phyloP scores from a whole-genome alignment of 164 flowering plant species.

The Aristolochia californica region DNA sequence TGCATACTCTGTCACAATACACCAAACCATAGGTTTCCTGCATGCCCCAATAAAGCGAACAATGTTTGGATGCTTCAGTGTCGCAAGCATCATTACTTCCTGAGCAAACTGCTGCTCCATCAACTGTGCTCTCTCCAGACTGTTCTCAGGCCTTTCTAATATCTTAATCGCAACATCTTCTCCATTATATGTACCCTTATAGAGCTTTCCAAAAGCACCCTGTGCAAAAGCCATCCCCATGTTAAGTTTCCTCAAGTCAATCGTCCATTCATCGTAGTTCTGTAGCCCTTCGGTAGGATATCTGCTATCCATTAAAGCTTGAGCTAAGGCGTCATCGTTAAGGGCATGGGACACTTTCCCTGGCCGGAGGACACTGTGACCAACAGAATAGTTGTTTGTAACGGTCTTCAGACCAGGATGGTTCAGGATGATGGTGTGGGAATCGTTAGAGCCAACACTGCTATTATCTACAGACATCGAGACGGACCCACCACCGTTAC shows the following conservation, averaged over 20 bases:
- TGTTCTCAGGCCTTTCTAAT: conserved; percentile 62
- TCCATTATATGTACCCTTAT: conserved; percentile 55
- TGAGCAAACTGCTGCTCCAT: conserved; percentile 74
- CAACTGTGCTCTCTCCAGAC: conserved; percentile 33
- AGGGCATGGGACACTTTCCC: conserved; percentile 23
- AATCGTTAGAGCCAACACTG: conserved; percentile 32
- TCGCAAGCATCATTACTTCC: conserved; percentile 73
- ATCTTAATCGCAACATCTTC: conserved; percentile 75
- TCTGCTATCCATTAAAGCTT: conserved; percentile 49
- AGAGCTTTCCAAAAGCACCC: conserved; percentile 66
- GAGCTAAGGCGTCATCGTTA: conserved; percentile 36
- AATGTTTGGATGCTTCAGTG: conserved; percentile 47
- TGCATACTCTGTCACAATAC: conserved; percentile 72
- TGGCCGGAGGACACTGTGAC: conserved; percentile 25
- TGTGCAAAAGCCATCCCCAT: conserved; percentile 65
- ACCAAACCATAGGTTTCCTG: conserved; percentile 65
- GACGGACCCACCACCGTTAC: conserved; percentile 24
- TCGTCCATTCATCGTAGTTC: conserved; percentile 63
- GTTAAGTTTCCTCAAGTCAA: conserved; percentile 53
- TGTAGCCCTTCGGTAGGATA: conserved; percentile 48
- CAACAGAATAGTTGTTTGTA: conserved; percentile 17
- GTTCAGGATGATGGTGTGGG: conserved; percentile 18
- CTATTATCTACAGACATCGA: conserved; percentile 32
- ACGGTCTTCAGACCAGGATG: conserved; percentile 18
- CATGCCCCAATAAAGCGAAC: conserved; percentile 67